A percentile compares a stretch with the other conserved stretches of the same genome.
phyloP scores from a whole-genome alignment of 345 rosid genomes.

The Bretschneidera sinensis region DNA sequence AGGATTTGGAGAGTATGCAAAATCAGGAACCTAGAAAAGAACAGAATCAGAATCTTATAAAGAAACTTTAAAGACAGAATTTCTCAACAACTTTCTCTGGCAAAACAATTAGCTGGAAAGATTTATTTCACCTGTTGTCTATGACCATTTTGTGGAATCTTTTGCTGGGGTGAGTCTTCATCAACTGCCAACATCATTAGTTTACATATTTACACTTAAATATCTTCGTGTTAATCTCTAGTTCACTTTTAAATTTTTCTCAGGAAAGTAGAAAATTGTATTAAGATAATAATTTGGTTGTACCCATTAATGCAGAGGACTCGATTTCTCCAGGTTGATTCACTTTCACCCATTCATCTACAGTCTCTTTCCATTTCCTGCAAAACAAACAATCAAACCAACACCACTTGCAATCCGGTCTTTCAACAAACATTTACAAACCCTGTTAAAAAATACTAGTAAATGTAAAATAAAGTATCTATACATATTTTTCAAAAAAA shows the following conservation, averaged over 20 bases:
- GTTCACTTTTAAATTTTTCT: constrained; percentile 1
- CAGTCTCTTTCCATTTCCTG: constrained; percentile 95
- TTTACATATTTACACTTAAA: constrained; percentile 2
- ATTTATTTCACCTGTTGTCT: constrained; percentile 71
- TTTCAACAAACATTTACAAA: too few species aligned
- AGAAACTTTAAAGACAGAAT: constrained; percentile 19
- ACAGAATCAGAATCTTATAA: constrained; percentile 48
- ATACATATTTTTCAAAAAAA: constrained; percentile 3
- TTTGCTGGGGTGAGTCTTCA: constrained; percentile 88
- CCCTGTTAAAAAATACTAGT: neutral
- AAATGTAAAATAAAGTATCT: too few species aligned
- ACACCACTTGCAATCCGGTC: too few species aligned
- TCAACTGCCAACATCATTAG: constrained; percentile 39
- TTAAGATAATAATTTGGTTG: constrained; percentile 7
- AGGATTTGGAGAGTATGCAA: constrained; percentile 61
- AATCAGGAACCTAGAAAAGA: constrained; percentile 54
- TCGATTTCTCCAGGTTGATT: constrained; percentile 74
- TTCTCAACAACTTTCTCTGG: constrained; percentile 20
- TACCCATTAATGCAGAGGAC: constrained; percentile 76
- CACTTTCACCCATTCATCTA: constrained; percentile 87
- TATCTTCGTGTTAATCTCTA: constrained; percentile 4
- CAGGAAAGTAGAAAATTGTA: constrained; percentile 3
- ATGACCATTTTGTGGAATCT: constrained; percentile 54
- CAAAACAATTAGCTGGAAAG: constrained; percentile 14
- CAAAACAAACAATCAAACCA: neutral